Conservation (phyloP, 768 basidiomycete species). For the Psilocybe tampanensis region DNA sequence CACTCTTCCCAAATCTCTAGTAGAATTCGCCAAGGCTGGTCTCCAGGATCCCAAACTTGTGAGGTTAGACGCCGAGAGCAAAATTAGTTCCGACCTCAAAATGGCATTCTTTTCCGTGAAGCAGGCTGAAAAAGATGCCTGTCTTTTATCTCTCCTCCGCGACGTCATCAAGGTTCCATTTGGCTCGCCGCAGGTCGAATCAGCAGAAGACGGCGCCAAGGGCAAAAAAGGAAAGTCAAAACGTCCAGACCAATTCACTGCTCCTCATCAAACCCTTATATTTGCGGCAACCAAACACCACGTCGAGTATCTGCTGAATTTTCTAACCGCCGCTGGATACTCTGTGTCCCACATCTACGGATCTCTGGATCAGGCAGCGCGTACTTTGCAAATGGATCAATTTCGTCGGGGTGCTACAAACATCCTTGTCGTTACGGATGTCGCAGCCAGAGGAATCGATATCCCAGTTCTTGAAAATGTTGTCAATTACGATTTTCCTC, state of each 20-base stretch:
- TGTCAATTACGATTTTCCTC: slow-evolving; percentile 97
- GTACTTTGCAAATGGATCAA: slow-evolving; percentile 86
- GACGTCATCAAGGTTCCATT: slow-evolving; percentile 87
- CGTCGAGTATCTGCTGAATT: slow-evolving; percentile 86
- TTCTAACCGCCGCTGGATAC: slow-evolving; percentile 83
- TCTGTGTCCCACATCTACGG: slow-evolving; percentile 94
- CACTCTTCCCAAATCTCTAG: slow-evolving; percentile 92
- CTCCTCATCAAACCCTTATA: slow-evolving; percentile 89
- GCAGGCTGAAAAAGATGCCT: slow-evolving; percentile 92
- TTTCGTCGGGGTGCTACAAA: slow-evolving; percentile 82
- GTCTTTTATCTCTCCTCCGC: slow-evolving; percentile 77
- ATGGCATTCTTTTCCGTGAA: slow-evolving; percentile 96
- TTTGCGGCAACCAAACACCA: slow-evolving; percentile 99
- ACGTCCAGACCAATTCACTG: slow-evolving; percentile 50
- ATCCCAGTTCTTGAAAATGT: slow-evolving; percentile 97
- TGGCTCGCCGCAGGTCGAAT: slow-evolving; percentile 33
- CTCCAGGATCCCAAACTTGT: slow-evolving; percentile 92
- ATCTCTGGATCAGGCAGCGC: slow-evolving; percentile 89
- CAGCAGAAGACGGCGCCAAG: slow-evolving; percentile 30
- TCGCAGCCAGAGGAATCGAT: slow-evolving; percentile 97
- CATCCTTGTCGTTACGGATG: slow-evolving; percentile 95
- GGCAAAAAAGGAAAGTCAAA: slow-evolving; percentile 56
- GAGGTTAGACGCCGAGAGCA: slow-evolving; percentile 94
- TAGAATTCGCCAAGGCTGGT: slow-evolving; percentile 98
- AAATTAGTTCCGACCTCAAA: slow-evolving; percentile 90